These are phyloP conservation scores for Kluyveromyces aestuarii DNA, from an alignment of 805 yeast species.

Conservation along the genomic window DNA sequence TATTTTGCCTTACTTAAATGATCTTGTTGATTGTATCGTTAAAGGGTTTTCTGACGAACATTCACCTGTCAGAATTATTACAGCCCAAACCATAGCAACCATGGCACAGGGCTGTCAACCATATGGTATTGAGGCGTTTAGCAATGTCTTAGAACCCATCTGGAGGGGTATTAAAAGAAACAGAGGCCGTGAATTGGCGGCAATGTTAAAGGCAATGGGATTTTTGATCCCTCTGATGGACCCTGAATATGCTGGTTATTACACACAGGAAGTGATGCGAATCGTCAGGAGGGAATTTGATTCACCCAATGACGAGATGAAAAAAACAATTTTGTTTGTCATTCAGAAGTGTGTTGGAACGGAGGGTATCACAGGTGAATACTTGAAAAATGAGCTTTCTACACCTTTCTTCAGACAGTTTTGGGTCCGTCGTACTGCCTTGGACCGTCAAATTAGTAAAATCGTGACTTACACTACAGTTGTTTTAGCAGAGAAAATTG, in stretches of 20 bases:
- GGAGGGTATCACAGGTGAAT: conserved; percentile 44
- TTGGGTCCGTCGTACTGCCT: conserved; percentile 78
- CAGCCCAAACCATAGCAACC: conserved; percentile 64
- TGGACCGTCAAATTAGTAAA: conserved; percentile 48
- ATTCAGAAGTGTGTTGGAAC: conserved; percentile 58
- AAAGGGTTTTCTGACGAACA: conserved; percentile 60
- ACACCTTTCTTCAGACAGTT: conserved; percentile 59
- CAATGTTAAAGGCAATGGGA: conserved; percentile 71
- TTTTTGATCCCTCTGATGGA: conserved; percentile 80
- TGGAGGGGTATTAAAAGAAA: conserved; percentile 75
- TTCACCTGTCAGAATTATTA: conserved; percentile 51
- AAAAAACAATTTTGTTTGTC: conserved; percentile 57
- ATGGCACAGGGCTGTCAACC: conserved; percentile 80
- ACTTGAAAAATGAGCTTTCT: conserved; percentile 42
- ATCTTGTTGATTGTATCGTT: conserved; percentile 51
- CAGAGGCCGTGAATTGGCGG: conserved; percentile 69
- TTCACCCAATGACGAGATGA: conserved; percentile 86
- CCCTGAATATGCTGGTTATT: conserved; percentile 68
- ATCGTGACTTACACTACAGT: conserved; percentile 67
- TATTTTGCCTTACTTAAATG: conserved; percentile 62
- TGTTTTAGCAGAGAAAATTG: conserved; percentile 57
- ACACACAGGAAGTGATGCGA: conserved; percentile 63
- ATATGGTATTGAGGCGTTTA: conserved; percentile 85
- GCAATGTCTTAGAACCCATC: conserved; percentile 57
- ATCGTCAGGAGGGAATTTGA: conserved; percentile 62